phyloP scores from a whole-genome alignment of 2,329 filamentous ascomycete genomes.

The Dactylonectria estremocensis region DNA sequence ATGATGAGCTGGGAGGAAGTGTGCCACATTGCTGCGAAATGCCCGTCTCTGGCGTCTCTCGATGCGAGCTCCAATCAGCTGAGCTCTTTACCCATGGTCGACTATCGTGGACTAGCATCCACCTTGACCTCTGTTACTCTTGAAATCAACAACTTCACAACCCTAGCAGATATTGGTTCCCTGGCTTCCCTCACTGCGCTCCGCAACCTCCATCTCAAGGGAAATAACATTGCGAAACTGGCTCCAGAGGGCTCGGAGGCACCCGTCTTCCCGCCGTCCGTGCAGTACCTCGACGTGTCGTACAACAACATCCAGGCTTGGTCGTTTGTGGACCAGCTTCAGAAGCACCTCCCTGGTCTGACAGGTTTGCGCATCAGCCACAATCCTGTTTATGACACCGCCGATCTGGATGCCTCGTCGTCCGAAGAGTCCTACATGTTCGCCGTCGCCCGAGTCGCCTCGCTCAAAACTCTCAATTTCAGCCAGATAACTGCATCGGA shows the following conservation, averaged over 20 bases:
- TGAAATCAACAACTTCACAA: slow-evolving; percentile 79
- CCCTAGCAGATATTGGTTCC: slow-evolving; percentile 69
- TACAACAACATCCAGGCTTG: slow-evolving; percentile 80
- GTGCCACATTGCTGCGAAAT: slow-evolving; percentile 67
- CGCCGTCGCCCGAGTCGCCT: slow-evolving; percentile 81
- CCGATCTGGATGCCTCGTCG: slow-evolving; percentile 61
- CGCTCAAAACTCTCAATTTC: slow-evolving; percentile 81
- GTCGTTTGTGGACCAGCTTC: slow-evolving; percentile 80
- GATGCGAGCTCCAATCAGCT: slow-evolving; percentile 73
- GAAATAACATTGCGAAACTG: slow-evolving; percentile 76
- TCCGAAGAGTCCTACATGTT: slow-evolving; percentile 92
- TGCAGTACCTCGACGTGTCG: slow-evolving; percentile 81
- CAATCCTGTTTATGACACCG: slow-evolving; percentile 83
- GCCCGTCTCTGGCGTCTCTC: slow-evolving; percentile 66
- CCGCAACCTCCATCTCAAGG: slow-evolving; percentile 79
- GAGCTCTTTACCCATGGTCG: slow-evolving; percentile 61
- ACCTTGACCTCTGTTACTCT: slow-evolving; percentile 76
- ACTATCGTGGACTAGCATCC: slow-evolving; percentile 59
- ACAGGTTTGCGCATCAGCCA: slow-evolving; percentile 83
- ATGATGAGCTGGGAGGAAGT: slow-evolving; percentile 78
- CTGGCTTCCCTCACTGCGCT: slow-evolving; percentile 68
- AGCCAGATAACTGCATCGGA: slow-evolving; percentile 80
- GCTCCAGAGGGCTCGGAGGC: slow-evolving; percentile 42
- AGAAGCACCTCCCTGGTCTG: slow-evolving; percentile 79
- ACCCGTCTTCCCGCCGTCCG: slow-evolving; percentile 66